Conservation (phyloP, 768 basidiomycete genomes). For the Russula abietina region DNA sequence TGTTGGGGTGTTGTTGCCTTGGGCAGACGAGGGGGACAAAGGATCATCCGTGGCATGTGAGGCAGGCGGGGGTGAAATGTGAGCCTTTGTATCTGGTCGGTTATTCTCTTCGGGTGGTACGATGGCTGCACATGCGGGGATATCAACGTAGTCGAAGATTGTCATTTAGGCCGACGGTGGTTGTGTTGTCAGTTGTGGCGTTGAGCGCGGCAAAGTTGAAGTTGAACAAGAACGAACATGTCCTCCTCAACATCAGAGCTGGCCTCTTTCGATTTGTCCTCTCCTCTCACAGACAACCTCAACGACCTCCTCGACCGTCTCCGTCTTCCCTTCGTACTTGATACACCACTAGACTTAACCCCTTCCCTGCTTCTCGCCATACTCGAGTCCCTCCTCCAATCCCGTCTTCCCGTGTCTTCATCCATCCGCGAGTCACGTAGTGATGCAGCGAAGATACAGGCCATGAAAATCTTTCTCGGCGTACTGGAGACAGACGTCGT, state of each 20-base stretch:
- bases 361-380: conserved; percentile 67
- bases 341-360: conserved; percentile 49
- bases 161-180: conserved; percentile 1
- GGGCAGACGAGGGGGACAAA: neutral
- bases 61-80: conserved; percentile 8
- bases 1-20: conserved; percentile 4
- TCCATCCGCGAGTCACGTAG: conserved; percentile 35
- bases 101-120: conserved; percentile 2
- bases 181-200: neutral
- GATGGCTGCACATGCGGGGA: conserved; percentile 19
- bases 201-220: neutral
- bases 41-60: neutral
- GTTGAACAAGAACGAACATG: neutral
- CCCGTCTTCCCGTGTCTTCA: conserved; percentile 45
- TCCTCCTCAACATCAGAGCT: conserved; percentile 20
- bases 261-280: conserved; percentile 13
- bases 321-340: conserved; percentile 32
- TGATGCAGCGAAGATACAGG: conserved; percentile 44
- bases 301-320: conserved; percentile 32
- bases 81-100: conserved; percentile 2
- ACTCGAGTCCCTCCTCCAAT: conserved; percentile 53
- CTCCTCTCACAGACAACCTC: conserved; percentile 25
- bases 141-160: conserved; percentile 20
- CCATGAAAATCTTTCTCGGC: conserved; percentile 71
- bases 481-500: conserved; percentile 64